Evolutionary conservation across 2,329 filamentous ascomycete species (phyloP), one percentile per base, ranked within the genome.

Genomic region (Mycosphaerella sp.): DNA sequence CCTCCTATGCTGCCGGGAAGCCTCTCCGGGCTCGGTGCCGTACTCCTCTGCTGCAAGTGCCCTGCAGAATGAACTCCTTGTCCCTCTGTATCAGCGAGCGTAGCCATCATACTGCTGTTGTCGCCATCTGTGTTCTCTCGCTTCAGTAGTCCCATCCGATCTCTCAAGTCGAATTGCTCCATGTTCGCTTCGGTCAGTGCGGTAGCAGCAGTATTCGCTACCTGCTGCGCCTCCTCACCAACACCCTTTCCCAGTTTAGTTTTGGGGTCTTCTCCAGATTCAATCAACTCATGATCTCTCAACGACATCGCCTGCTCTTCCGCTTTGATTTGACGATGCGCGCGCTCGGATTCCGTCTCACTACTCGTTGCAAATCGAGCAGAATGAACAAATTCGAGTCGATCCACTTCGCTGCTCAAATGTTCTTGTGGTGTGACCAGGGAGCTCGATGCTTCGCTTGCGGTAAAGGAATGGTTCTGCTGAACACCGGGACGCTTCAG

Each of bases 301-400:
- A 80, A 64, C 43, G 69, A 66, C 21, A 73, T 75, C 2, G 79
- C 78, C 62, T 77, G 76, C 58, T 81, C 79, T 62, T 80, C 77
- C 6, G 75, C 73, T 13, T 73, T 66, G 42, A 74, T 72, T n/a
- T 75, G 68, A 42, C 73, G 64, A 49, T 73, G 64, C 3, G 66
- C 71, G 25, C 71, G 67, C 40, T 78, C 75, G 10, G 69, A 70
- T 52, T 75, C 70, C n/a, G 64, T 69, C 54, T 74, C 68, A 16
- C 68, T 61, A n/a, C 67, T 68, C 35, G 64, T 65, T 21, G 68
- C 68, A 44, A 74, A 57, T n/a, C 70, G 67, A 12, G 65, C 55
- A 36, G 67, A 64, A 44, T 66, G 69, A 21, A 69, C 64, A 43
- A 61, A 66, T 14, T 68, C 63, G 12, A 70, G 53, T 3, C 65